Conservation (phyloP, 2,329 filamentous ascomycete species). For the Scedosporium minutisporum region DNA sequence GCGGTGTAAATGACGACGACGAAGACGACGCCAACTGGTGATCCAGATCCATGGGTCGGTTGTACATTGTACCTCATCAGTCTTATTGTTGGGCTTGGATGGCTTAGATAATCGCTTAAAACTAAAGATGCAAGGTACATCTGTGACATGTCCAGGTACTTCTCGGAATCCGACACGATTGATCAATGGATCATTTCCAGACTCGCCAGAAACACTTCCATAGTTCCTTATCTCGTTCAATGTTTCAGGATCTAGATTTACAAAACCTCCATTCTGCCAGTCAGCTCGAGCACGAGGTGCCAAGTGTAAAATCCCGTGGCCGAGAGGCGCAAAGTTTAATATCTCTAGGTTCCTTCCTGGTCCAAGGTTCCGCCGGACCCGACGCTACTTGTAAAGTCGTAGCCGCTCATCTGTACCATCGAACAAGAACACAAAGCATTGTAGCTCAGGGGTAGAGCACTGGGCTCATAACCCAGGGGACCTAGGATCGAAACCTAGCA, state of each 20-base stretch:
- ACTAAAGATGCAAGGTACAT: too few species aligned
- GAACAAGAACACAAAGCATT: not conserved
- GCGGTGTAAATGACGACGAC: not conserved
- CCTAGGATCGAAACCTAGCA: conserved; percentile 2
- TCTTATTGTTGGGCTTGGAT: too few species aligned
- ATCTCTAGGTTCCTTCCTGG: not conserved
- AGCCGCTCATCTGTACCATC: too few species aligned
- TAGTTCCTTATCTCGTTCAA: not conserved
- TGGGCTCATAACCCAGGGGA: conserved; percentile 2
- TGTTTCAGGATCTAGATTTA: not conserved
- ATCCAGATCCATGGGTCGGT: too few species aligned
- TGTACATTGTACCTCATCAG: too few species aligned
- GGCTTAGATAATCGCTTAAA: too few species aligned
- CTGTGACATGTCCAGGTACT: too few species aligned
- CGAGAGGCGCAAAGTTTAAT: not conserved
- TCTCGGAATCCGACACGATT: too few species aligned
- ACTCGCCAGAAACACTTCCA: not conserved
- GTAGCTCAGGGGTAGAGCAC: conserved; percentile 2
- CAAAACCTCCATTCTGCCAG: not conserved
- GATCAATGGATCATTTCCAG: too few species aligned
- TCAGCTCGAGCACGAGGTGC: not conserved
- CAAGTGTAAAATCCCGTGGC: not conserved
- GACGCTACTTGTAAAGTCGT: not conserved
- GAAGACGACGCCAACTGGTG: not conserved
- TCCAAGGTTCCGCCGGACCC: not conserved